A percentile compares a stretch with the other conserved stretches of the same genome.
phyloP scores from a whole-genome alignment of 768 basidiomycete genomes.

The Boletus reticuloceps region DNA sequence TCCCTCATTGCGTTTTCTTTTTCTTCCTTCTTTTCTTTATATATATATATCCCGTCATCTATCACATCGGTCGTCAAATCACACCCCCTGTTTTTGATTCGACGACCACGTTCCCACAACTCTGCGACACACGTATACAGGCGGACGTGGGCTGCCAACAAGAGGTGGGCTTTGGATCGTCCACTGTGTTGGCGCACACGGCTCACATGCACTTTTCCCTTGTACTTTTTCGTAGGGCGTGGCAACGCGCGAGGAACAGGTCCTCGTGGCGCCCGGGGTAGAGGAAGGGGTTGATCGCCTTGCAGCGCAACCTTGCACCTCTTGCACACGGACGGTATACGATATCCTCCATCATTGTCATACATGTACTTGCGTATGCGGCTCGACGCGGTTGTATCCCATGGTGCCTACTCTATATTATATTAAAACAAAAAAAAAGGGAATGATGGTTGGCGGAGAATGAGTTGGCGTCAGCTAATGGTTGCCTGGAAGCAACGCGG shows the following conservation, averaged over 20 bases:
- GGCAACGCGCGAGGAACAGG: conserved; percentile 25
- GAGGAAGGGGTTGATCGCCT: conserved; percentile 30
- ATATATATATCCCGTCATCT: too few species aligned
- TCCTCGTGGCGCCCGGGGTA: conserved; percentile 29
- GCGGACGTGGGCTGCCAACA: conserved; percentile 38
- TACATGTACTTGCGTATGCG: background rate
- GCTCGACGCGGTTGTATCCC: background rate
- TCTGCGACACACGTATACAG: background rate
- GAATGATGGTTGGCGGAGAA: background rate
- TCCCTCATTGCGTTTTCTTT: too few species aligned
- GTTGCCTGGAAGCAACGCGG: too few species aligned
- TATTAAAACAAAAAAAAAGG: too few species aligned
- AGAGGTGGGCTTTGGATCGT: conserved; percentile 33
- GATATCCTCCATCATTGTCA: background rate
- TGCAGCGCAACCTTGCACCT: background rate
- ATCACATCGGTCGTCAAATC: too few species aligned
- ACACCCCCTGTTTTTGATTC: too few species aligned
- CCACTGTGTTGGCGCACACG: background rate
- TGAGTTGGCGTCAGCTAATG: background rate
- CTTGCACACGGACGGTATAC: background rate
- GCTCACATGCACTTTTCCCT: background rate
- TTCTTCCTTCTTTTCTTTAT: too few species aligned
- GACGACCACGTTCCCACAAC: too few species aligned
- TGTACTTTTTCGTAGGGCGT: conserved; percentile 19
- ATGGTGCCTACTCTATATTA: too few species aligned